These are phyloP conservation scores for Pythium rhizo-oryzae DNA, from an alignment of 352 stramenopile genomes.

Conservation along the genomic window DNA sequence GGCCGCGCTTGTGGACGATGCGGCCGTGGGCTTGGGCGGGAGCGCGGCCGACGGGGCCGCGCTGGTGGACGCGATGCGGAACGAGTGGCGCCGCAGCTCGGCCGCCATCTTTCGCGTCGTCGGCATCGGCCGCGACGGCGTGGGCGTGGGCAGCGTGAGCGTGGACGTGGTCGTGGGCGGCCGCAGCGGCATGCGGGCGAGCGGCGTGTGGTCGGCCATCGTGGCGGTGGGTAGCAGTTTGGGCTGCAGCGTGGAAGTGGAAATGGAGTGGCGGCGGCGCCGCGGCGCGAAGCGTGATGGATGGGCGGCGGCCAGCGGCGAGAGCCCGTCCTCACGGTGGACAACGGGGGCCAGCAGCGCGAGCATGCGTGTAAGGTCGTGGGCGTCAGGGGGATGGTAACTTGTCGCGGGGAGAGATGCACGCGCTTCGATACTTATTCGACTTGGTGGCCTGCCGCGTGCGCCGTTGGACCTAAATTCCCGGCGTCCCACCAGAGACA, in stretches of 20 bases:
- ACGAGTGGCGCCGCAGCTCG: conserved; percentile 27
- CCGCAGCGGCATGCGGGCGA: conserved; percentile 9
- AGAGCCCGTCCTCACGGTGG: not conserved
- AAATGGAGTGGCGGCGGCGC: conserved; percentile 32
- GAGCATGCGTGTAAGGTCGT: conserved; percentile 19
- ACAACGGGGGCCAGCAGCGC: not conserved
- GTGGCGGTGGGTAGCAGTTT: not conserved
- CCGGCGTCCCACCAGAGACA: conserved; percentile 27
- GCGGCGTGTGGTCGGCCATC: conserved; percentile 14
- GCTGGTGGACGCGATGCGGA: conserved; percentile 14
- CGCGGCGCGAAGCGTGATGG: not conserved
- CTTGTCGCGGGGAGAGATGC: not conserved
- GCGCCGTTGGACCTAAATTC: conserved; percentile 5
- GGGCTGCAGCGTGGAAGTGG: conserved; percentile 17
- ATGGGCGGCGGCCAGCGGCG: not conserved
- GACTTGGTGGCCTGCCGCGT: conserved; percentile 21
- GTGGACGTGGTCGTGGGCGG: not conserved
- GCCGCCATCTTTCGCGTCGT: conserved; percentile 24
- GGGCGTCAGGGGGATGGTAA: not conserved
- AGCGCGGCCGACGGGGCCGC: not conserved
- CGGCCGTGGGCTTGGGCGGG: not conserved
- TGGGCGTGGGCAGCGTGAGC: conserved; percentile 22
- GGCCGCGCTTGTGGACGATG: not conserved
- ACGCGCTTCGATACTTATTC: not conserved
- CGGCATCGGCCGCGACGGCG: conserved; percentile 4